Evolutionary conservation across 345 rosid genomes (phyloP).

Genomic region (Eucalyptus tenuipes): DNA sequence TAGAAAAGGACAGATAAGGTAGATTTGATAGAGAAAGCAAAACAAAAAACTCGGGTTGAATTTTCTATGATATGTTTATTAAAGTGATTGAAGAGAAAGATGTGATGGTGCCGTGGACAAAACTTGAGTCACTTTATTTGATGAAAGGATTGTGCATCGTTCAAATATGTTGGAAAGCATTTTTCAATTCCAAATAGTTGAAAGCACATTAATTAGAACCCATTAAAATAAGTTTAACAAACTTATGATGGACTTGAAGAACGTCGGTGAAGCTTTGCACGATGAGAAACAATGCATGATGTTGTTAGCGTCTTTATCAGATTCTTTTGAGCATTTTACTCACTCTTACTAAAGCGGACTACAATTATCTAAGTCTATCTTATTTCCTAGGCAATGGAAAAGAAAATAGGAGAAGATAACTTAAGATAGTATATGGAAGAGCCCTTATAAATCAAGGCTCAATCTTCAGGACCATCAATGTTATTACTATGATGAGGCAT

Average conservation of each 20-base stretch:
- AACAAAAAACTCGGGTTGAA: neutral
- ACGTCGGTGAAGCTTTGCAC: accelerated
- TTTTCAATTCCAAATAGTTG: neutral
- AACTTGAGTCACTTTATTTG: neutral
- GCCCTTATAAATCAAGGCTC: neutral
- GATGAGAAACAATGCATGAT: neutral
- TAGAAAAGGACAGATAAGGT: neutral
- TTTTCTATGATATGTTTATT: neutral
- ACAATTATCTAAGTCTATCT: neutral
- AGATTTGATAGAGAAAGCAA: neutral
- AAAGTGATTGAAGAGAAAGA: neutral
- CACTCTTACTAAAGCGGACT: neutral
- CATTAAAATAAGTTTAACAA: neutral
- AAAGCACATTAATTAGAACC: neutral
- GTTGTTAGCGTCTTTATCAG: neutral
- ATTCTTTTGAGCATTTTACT: neutral
- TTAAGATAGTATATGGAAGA: neutral
- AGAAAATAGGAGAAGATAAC: neutral
- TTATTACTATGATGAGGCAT: neutral
- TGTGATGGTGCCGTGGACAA: accelerated
- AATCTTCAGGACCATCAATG: neutral
- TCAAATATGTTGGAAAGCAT: neutral
- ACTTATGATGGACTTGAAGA: neutral
- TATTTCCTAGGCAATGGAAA: neutral
- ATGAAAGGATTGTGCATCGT: neutral